phyloP scores from a whole-genome alignment of 345 rosid genomes.

The Populus davidiana region DNA sequence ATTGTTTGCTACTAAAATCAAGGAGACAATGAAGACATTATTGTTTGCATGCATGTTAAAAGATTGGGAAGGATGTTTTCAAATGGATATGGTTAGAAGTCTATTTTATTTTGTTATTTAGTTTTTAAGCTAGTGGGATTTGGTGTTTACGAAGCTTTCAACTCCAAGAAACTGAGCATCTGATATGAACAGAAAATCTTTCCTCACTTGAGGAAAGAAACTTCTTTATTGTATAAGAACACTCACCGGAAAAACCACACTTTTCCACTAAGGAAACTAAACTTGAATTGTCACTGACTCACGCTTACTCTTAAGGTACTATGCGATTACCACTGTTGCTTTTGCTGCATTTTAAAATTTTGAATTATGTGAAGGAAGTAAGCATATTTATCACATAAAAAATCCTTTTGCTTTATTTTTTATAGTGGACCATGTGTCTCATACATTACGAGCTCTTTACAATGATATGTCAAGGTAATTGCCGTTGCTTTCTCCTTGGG shows the following conservation, averaged over 20 bases:
- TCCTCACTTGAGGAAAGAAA: not conserved
- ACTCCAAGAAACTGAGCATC: not conserved
- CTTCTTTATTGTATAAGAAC: not conserved
- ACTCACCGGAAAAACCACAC: not conserved
- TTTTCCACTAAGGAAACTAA: too few relatives aligned
- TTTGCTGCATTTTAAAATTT: not conserved
- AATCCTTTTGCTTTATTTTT: not conserved
- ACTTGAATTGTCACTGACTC: not conserved
- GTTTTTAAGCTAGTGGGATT: not conserved
- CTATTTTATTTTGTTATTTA: not conserved
- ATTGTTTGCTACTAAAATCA: not conserved
- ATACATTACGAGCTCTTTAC: slow-evolving; percentile 50
- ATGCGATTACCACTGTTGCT: not conserved
- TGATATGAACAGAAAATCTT: not conserved
- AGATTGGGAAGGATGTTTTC: not conserved
- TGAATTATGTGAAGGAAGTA: too few relatives aligned
- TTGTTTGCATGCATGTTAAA: too few relatives aligned
- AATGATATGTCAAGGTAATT: slow-evolving; percentile 55
- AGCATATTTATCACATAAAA: not conserved
- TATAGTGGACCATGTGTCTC: slow-evolving; percentile 65
- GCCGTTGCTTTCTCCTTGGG: not conserved
- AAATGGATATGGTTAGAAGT: not conserved
- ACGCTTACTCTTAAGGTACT: too few relatives aligned
- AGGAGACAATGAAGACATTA: not conserved
- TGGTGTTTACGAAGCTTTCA: not conserved